Base-by-base conservation (phyloP, 148 eudicot species). In the Rhododendron ferrugineum region DNA sequence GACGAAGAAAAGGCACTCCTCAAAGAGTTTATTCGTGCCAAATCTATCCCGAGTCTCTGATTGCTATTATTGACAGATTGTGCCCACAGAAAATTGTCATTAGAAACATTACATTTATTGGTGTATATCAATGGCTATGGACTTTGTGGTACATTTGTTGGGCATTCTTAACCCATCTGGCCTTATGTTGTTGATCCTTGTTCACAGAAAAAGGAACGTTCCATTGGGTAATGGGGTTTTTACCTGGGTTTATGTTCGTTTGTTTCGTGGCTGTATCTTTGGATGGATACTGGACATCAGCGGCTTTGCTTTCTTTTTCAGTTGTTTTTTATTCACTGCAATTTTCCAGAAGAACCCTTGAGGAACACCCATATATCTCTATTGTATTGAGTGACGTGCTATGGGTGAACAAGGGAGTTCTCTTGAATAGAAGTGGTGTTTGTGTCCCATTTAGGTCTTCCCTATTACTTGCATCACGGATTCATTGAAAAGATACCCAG, bases 1-100 rank as follows among this genome's bases (percentile, higher is more conserved):
- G 92, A 93, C 82, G 92, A 91, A 89, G 98, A 93, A 86, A 93
- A 94, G 78, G 92, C 92, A 22, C 82, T 94, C 62, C 93, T 94
- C 34, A 91, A 94, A 83, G 88, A 84, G 84, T 92, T 92, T 79
- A 93, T 95, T 85, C 88, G 88, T 28, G 80, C 93, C 37, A 83
- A 92, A 80, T 88, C 91, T 2, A 46, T 90, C 86, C 97, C 93
- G 0, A 62, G 44, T 0, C 36, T 89, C 84, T 91, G 86, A 89
- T 82, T 74, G 28, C 66, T 58, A 30, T 56, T 60, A 40, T 81
- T 40, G 32, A 54, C 16, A 66, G 13, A 58, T 81, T 81, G 28
- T 85, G 44, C 22, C 44, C 26, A 2, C 49, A 15, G 3, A 18
- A 50, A 79, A 80, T 3, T 18, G 28, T 81, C 28, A 26, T 26